Conservation (phyloP, 352 stramenopile genomes). For the Chrysophaeum taylorii region DNA sequence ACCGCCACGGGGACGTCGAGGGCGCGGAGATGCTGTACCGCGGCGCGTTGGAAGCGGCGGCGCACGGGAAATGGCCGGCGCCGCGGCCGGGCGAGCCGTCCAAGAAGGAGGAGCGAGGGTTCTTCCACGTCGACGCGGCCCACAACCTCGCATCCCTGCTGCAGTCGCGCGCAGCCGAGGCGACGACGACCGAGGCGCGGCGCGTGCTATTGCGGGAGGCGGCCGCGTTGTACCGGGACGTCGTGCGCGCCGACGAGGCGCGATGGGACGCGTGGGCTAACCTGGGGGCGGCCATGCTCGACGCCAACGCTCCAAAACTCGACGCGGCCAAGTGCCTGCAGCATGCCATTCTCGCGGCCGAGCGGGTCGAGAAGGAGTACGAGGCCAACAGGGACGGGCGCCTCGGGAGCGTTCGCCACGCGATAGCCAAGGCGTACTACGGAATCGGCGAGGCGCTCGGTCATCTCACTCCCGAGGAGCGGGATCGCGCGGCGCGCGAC, state of each 20-base stretch:
- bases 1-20: constrained; percentile 24
- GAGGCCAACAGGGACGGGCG: not conserved
- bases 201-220: constrained; percentile 32
- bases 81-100: too few relatives aligned
- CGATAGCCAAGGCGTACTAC: constrained; percentile 41
- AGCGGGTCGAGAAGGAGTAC: not conserved
- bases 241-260: constrained; percentile 23
- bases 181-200: too few relatives aligned
- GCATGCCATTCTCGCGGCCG: not conserved
- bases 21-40: constrained; percentile 23
- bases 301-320: constrained; percentile 22
- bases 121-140: constrained; percentile 13
- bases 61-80: constrained; percentile 19
- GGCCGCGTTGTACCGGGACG: constrained; percentile 28
- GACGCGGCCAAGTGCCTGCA: constrained; percentile 14
- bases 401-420: not conserved
- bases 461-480: constrained; percentile 29
- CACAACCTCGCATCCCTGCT: constrained; percentile 35
- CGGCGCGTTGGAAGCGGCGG: constrained; percentile 19
- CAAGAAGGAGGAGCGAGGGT: too few relatives aligned
- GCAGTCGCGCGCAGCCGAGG: constrained; percentile 27
- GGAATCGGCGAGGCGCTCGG: constrained; percentile 37
- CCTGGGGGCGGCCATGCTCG: constrained; percentile 30
- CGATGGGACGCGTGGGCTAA: constrained; percentile 39
- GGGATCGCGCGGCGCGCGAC: constrained; percentile 1